These are phyloP conservation scores for Cronartium quercuum DNA, from an alignment of 1,284 basidiomycete genomes.

Conservation along the genomic window DNA sequence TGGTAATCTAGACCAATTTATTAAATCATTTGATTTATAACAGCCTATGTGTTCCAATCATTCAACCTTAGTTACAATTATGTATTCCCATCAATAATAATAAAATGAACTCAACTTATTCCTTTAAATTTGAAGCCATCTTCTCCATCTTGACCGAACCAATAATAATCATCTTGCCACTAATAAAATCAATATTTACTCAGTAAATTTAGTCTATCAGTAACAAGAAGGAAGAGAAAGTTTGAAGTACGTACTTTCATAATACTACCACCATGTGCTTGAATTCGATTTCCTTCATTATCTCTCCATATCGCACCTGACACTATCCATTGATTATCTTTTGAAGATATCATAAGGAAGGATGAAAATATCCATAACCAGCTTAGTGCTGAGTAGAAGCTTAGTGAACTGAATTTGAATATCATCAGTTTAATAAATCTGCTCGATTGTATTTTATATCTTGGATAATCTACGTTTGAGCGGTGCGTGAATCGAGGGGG, in stretches of 20 bases:
- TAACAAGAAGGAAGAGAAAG: background rate
- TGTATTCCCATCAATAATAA: background rate
- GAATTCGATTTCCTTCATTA: conserved; percentile 60
- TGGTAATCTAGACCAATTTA: conserved; percentile 58
- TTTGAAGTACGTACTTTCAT: conserved; percentile 53
- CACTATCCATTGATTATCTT: conserved; percentile 52
- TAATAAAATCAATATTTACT: background rate
- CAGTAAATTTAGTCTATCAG: background rate
- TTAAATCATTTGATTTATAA: conserved; percentile 56
- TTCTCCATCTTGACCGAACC: conserved; percentile 62
- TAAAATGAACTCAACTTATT: conserved; percentile 46
- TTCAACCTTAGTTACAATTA: background rate
- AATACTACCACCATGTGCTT: conserved; percentile 61
- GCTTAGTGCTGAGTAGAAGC: too few species aligned
- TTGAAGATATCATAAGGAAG: background rate
- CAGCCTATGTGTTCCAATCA: background rate
- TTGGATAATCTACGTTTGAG: too few species aligned
- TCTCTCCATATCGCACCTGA: conserved; percentile 62
- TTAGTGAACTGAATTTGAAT: too few species aligned
- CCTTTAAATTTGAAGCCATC: conserved; percentile 59
- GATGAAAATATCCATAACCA: too few species aligned
- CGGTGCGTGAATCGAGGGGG: too few species aligned
- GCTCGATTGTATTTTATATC: too few species aligned
- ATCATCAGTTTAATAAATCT: too few species aligned
- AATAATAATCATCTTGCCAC: conserved; percentile 54